Conservation (phyloP, 2,329 filamentous ascomycete species). For the Cytospora piceicola region DNA sequence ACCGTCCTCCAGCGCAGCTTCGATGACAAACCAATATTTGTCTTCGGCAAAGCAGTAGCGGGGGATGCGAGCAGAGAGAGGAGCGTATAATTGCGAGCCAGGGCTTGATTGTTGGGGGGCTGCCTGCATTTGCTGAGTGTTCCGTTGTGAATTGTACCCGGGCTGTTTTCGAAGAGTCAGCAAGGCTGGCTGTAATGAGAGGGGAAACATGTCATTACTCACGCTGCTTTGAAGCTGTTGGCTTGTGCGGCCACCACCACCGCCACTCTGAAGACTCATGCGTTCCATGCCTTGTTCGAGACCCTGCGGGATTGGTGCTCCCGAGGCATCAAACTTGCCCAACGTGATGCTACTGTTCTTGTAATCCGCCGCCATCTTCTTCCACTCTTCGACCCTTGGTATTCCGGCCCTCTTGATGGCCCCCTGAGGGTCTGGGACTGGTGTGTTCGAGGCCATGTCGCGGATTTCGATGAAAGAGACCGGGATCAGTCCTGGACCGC, state of each 20-base stretch:
- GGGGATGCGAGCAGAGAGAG: constrained; percentile 82
- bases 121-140: constrained; percentile 36
- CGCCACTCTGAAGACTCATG: constrained; percentile 68
- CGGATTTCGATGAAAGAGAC: constrained; percentile 96
- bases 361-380: constrained; percentile 98
- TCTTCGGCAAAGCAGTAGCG: constrained; percentile 95
- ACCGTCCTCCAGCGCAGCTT: constrained; percentile 87
- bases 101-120: constrained; percentile 46
- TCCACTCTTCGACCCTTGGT: constrained; percentile 97
- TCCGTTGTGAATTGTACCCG: constrained; percentile 40
- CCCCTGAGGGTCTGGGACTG: constrained; percentile 80
- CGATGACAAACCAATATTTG: constrained; percentile 98
- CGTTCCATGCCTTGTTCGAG: constrained; percentile 75
- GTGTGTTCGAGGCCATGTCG: constrained; percentile 86
- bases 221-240: constrained; percentile 50
- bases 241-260: constrained; percentile 47
- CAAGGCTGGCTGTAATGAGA: not conserved
- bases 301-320: constrained; percentile 49
- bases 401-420: constrained; percentile 89
- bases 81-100: constrained; percentile 67
- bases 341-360: constrained; percentile 98
- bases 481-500: constrained; percentile 91
- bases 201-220: constrained; percentile 37
- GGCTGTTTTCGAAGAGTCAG: constrained; percentile 42
- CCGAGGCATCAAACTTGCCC: constrained; percentile 74